phyloP scores from a whole-genome alignment of 2,329 filamentous ascomycete species.

The Eurotiales sp. region DNA sequence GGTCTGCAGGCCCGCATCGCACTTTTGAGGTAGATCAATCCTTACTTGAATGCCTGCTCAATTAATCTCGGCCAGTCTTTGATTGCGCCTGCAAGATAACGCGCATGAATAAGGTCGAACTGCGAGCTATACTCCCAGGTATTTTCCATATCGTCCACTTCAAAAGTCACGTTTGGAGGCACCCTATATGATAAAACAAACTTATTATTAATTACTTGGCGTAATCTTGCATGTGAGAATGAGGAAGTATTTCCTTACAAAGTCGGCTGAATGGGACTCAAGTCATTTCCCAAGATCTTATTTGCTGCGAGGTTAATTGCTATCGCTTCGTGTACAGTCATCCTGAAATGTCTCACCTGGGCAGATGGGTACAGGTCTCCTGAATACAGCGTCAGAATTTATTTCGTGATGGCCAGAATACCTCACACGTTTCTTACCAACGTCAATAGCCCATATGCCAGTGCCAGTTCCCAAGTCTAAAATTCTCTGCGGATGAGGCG shows the following conservation, averaged over 20 bases:
- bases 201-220: not conserved
- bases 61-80: conserved; percentile 17
- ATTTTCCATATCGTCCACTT: conserved; percentile 20
- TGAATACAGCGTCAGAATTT: not conserved
- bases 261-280: conserved; percentile 14
- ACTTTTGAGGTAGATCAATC: not conserved
- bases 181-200: conserved; percentile 11
- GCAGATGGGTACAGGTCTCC: conserved; percentile 12
- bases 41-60: conserved; percentile 10
- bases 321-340: not conserved
- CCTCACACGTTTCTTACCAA: conserved; percentile 4
- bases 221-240: not conserved
- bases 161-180: conserved; percentile 22
- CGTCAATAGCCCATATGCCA: conserved; percentile 21
- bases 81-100: conserved; percentile 17
- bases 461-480: conserved; percentile 48
- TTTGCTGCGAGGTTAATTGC: not conserved
- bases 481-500: conserved; percentile 35
- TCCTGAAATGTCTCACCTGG: not conserved
- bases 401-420: not conserved
- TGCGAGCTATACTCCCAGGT: conserved; percentile 18
- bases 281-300: conserved; percentile 14
- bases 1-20: not conserved
- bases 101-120: conserved; percentile 23
- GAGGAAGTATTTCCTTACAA: conserved; percentile 9